Evolutionary conservation across 2,329 filamentous ascomycete species (phyloP).

Genomic region (Juglanconis oblonga): DNA sequence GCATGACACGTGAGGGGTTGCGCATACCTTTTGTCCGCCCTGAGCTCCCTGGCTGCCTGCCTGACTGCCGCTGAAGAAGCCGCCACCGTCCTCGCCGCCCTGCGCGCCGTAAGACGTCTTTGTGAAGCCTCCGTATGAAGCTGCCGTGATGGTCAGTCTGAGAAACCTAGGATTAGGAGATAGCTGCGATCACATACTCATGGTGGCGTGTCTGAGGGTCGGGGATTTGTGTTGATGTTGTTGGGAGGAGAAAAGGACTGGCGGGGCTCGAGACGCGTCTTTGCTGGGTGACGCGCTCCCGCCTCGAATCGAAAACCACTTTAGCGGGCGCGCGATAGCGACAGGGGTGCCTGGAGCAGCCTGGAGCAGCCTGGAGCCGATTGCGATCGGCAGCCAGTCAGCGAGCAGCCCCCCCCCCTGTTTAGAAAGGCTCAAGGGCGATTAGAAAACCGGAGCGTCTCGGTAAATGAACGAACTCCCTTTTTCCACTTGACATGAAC

Average conservation of each 20-base stretch:
- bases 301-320: slow-evolving; percentile 20
- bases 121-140: slow-evolving; percentile 49
- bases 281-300: slow-evolving; percentile 14
- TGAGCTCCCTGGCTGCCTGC: slow-evolving; percentile 47
- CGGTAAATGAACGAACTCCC: too few relatives aligned
- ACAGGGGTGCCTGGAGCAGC: not conserved
- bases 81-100: slow-evolving; percentile 59
- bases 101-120: slow-evolving; percentile 50
- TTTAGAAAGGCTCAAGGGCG: too few relatives aligned
- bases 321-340: slow-evolving; percentile 6
- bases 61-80: slow-evolving; percentile 62
- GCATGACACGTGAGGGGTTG: not conserved
- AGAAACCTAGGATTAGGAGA: not conserved
- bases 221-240: slow-evolving; percentile 1
- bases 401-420: too few relatives aligned
- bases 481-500: too few relatives aligned
- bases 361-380: not conserved
- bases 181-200: slow-evolving; percentile 6
- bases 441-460: too few relatives aligned
- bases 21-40: slow-evolving; percentile 25
- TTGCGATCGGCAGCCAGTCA: not conserved
- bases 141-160: slow-evolving; percentile 24
- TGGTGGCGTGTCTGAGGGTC: slow-evolving; percentile 2
- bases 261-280: slow-evolving; percentile 17
- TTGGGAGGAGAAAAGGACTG: not conserved